Evolutionary conservation across 768 basidiomycete genomes (phyloP), one percentile per base, ranked within the genome.

Genomic region (Lanmaoa pseudosensibilis): DNA sequence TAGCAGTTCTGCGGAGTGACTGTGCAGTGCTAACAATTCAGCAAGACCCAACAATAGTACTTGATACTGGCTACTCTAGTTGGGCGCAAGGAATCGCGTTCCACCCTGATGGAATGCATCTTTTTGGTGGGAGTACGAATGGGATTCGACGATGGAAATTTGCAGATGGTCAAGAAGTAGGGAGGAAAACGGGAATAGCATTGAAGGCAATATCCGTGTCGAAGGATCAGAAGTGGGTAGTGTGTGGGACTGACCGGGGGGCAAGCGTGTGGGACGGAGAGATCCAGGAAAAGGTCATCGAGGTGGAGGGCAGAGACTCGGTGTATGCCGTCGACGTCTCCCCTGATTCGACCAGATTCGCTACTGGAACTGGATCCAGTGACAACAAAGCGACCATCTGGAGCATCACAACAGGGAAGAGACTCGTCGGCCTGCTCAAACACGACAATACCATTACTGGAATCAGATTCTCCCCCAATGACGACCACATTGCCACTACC

Each of bases 51-150:
- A 27, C 19, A 6, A 43, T 5, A 12, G 33, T 27, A 13, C 39
- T 54, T 10, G 30, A 48, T 40, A 38, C 13, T 32, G 34, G 38
- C 23, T 1, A 0, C 25, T 36, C 45, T 4, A n/a, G 27, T 12
- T 34, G 34, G 2, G 40, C 56, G 13, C 19, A 30, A 6, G 8
- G 45, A 11, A 15, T 57, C 10, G 23, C 32, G 2, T 58, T 57
- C 32, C 43, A 58, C n/a, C 48, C 57, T 2, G 43, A 50, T 4
- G 47, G 57, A n/a, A 25, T 16, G 4, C 55, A 57, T 21, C 27
- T 50, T 15, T 8, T 46, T 8, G 5, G 54, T 6, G 57, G 55
- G 10, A 21, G 21, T 13, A 33, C 4, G 7, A 4, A 46, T 36
- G 48, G 47, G 13, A 23, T 39, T 0, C 37, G 21, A 25, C 37